Percentiles rank a stretch among this genome's conserved stretches.
These are phyloP conservation scores for Globisporangium yorkense DNA, from an alignment of 352 stramenopile species.

Conservation along the genomic window DNA sequence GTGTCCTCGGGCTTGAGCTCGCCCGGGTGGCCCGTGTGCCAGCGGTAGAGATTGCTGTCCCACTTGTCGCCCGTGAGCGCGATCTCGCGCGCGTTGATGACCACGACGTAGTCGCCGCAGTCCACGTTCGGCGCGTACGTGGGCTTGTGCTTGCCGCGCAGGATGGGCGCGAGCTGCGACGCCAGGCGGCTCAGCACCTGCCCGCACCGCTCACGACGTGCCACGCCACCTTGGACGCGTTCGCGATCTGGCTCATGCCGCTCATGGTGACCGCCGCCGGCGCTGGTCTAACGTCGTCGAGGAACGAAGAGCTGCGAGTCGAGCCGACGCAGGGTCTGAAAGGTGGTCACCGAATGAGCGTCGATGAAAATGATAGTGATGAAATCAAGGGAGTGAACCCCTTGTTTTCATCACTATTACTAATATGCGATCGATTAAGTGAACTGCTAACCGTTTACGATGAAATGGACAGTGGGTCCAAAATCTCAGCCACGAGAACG, in stretches of 20 bases:
- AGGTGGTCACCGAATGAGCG: no score
- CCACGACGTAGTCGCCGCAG: slow-evolving; percentile 97
- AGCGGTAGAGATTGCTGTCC: slow-evolving; percentile 96
- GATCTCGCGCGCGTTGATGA: slow-evolving; percentile 95
- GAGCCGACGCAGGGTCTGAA: no score
- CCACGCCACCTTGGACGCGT: slow-evolving; percentile 87
- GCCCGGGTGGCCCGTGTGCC: slow-evolving; percentile 97
- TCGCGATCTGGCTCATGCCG: slow-evolving; percentile 79
- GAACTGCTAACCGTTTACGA: no score
- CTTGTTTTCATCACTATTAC: no score
- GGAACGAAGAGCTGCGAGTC: no score
- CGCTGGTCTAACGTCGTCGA: no score
- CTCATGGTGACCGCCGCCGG: not conserved
- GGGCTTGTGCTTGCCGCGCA: slow-evolving; percentile 99
- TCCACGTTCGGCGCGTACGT: slow-evolving; percentile 97
- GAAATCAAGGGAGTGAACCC: no score
- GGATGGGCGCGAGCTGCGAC: slow-evolving; percentile 93
- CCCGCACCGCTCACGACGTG: slow-evolving; percentile 94
- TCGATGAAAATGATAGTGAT: no score
- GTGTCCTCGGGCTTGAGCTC: slow-evolving; percentile 96
- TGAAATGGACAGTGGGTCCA: no score
- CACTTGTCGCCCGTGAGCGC: slow-evolving; percentile 96
- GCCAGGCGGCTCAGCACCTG: slow-evolving; percentile 96
- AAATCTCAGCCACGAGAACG: no score
- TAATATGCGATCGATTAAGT: no score